phyloP scores from a whole-genome alignment of 2,329 filamentous ascomycete genomes.

The Colletotrichum sp. region DNA sequence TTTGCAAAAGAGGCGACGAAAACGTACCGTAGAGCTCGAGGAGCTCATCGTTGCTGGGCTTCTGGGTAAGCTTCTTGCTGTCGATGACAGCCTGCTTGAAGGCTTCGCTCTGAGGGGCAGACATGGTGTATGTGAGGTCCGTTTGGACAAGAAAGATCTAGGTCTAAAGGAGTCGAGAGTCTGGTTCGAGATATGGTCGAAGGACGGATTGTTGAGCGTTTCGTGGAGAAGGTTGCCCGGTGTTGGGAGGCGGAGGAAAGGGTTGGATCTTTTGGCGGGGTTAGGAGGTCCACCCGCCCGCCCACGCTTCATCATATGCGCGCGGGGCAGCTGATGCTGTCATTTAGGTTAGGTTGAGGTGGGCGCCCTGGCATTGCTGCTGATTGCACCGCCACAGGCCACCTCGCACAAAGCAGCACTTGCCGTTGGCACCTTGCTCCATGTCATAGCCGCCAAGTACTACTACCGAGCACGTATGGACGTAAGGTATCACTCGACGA shows the following conservation, averaged over 20 bases:
- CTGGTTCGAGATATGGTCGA: background rate
- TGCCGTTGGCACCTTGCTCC: background rate
- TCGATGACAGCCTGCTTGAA: conserved; percentile 65
- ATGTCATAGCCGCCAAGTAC: background rate
- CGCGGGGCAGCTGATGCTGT: conserved; percentile 22
- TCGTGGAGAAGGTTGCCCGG: conserved; percentile 3
- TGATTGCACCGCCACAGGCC: conserved; percentile 14
- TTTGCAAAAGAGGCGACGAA: background rate
- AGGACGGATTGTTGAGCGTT: conserved; percentile 13
- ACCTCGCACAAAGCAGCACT: background rate
- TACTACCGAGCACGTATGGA: background rate
- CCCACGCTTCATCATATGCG: conserved; percentile 17
- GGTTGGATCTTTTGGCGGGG: conserved; percentile 19
- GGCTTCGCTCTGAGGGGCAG: conserved; percentile 42
- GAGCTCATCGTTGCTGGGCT: conserved; percentile 68
- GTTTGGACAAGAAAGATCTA: background rate
- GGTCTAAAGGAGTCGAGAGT: background rate
- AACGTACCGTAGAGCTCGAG: conserved; percentile 65
- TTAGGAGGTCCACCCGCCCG: conserved; percentile 6
- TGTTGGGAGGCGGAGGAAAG: conserved; percentile 15
- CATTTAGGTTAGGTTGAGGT: background rate
- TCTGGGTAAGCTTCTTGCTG: conserved; percentile 70
- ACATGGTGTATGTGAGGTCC: conserved; percentile 38
- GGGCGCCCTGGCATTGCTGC: background rate
- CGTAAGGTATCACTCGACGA: background rate